Percentiles rank a stretch among this genome's conserved stretches.
Evolutionary conservation across 2,329 filamentous ascomycete species (phyloP).

Genomic region (Fusarium papillatum): DNA sequence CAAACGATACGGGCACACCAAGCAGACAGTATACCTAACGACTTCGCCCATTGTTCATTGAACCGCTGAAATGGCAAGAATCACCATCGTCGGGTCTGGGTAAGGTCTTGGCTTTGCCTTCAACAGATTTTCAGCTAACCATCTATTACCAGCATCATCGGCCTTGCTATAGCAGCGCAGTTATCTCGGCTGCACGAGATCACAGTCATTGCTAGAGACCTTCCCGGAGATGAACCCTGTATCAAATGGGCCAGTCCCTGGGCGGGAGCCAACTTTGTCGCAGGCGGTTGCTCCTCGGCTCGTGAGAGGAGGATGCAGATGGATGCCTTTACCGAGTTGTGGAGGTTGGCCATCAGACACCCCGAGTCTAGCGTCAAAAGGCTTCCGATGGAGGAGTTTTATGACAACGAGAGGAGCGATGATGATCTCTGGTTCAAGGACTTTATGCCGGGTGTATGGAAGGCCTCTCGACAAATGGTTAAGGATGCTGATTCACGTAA

Average conservation of each 20-base stretch:
- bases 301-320: slow-evolving; percentile 11
- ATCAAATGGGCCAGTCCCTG: slow-evolving; percentile 12
- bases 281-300: background rate
- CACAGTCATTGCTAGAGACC: slow-evolving; percentile 7
- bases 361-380: slow-evolving; percentile 12
- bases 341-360: background rate
- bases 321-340: slow-evolving; percentile 2
- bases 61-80: background rate
- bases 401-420: slow-evolving; percentile 2
- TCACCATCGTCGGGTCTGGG: slow-evolving; percentile 7
- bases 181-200: slow-evolving; percentile 5
- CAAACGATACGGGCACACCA: background rate
- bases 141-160: slow-evolving; percentile 2
- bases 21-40: background rate
- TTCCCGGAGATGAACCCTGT: slow-evolving; percentile 3
- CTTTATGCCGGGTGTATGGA: slow-evolving; percentile 11
- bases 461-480: background rate
- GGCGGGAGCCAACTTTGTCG: slow-evolving; percentile 9
- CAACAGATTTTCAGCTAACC: background rate
- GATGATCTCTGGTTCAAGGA: slow-evolving; percentile 22
- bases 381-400: slow-evolving; percentile 17
- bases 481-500: background rate
- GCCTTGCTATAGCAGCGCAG: slow-evolving; percentile 10
- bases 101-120: background rate
- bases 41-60: background rate